Base-by-base conservation (phyloP, 176 grass and related monocot species). In the Poa pratensis region DNA sequence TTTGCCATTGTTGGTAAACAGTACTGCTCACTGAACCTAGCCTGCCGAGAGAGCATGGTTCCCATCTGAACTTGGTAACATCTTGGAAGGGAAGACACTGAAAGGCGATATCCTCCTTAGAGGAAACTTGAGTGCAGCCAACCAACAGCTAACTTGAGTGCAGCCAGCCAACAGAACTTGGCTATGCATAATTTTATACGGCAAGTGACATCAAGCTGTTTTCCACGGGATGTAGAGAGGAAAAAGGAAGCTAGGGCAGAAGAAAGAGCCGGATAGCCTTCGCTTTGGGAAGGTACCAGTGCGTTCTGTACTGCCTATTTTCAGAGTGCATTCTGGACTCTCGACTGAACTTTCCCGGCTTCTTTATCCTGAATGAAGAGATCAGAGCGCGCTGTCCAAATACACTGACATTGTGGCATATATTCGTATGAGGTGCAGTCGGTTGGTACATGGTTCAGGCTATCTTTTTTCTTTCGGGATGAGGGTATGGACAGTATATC, bases 191-290 rank as follows among this genome's bases (percentile, higher is more conserved):
- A 11, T 45, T 45, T 3, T 2, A 52, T 16, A 5, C 4, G 3
- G 71, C 8, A 7, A 18, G 53, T 73, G 87, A 61, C 9, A 22
- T 65, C 86, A 79, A 88, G 87, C 87, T 79, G 87, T 73, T 65
- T 0, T 65, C 87, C 87, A 88, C 73, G 39, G 87, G 78, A 73
- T 84, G 28, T 22, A 9, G 42, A 39, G 15, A 62, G 22, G 43
- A 35, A 6, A 84, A 59, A 69, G 10, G 13, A 51, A 32, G 8
- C 11, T 0, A 10, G 34, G 26, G 7, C 13, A 28, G 17, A 27
- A 70, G 12, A n/a, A 57, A 27, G 17, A 39, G 32, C 17, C 8
- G 18, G 69, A 72, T 45, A 39, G 46, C 63, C 27, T 24, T 53
- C 3, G 23, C 45, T 53, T 18, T 13, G n/a, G 39, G 40, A 13